phyloP scores from a whole-genome alignment of 129 eudicot genomes.

The Lactuca sativa region DNA sequence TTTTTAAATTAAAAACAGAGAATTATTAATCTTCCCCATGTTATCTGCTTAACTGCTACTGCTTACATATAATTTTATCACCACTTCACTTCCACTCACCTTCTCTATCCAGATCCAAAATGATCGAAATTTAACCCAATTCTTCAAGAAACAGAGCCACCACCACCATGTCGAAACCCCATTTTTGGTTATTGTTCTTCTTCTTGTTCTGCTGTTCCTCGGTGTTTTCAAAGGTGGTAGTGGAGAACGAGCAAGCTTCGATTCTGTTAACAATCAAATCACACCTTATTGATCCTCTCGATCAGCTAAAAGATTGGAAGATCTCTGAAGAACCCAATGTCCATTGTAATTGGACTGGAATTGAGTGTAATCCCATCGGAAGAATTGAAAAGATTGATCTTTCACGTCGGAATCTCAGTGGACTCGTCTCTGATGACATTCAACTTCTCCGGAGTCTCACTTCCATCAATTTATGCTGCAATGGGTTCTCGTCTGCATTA shows the following conservation, averaged over 20 bases:
- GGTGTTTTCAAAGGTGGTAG: conserved; percentile 28
- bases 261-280: conserved; percentile 61
- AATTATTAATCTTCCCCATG: conserved; percentile 48
- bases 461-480: conserved; percentile 59
- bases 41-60: conserved; percentile 33
- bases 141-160: conserved; percentile 11
- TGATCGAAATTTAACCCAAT: conserved; percentile 31
- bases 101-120: conserved; percentile 36
- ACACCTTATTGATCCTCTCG: conserved; percentile 59
- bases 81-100: conserved; percentile 28
- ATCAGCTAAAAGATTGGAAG: conserved; percentile 66
- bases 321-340: conserved; percentile 23
- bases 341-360: conserved; percentile 85
- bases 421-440: conserved; percentile 54
- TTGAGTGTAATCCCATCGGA: conserved; percentile 63
- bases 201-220: conserved; percentile 36
- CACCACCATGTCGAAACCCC: conserved; percentile 20
- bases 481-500: conserved; percentile 65
- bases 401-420: conserved; percentile 67
- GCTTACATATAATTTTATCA: conserved; percentile 15
- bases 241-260: conserved; percentile 41
- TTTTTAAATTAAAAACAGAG: conserved; percentile 14
- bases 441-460: conserved; percentile 43
- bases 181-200: conserved; percentile 15
- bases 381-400: conserved; percentile 60